Percentiles rank a stretch among this genome's conserved stretches.
Evolutionary conservation across 768 basidiomycete species (phyloP).

Genomic region (Lactarius hatsudake): DNA sequence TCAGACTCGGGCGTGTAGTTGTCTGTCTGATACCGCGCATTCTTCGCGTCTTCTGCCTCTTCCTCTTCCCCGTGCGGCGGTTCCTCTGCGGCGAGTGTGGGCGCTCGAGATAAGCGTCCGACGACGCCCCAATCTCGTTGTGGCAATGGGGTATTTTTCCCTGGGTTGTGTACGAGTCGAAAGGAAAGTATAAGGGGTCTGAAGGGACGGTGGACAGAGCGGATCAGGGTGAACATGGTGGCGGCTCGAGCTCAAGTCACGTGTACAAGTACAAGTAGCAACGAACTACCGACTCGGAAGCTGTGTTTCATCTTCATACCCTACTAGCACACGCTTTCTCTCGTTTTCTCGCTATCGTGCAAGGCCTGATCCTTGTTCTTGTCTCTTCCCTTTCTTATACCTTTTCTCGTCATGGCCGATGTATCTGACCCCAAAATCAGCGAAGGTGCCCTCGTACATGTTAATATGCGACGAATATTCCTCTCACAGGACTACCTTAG

Average conservation of each 20-base stretch:
- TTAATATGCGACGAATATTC: not conserved
- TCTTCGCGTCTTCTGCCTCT: conserved; percentile 15
- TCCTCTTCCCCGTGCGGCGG: conserved; percentile 2
- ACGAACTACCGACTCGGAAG: not conserved
- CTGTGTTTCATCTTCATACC: not conserved
- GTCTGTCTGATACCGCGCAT: conserved; percentile 18
- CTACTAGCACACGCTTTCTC: not conserved
- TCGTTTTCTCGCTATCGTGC: conserved; percentile 13
- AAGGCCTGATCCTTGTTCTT: conserved; percentile 6
- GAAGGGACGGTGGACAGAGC: not conserved
- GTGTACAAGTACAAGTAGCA: not conserved
- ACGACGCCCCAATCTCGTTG: conserved; percentile 24
- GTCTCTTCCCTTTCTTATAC: not conserved
- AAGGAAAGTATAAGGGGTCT: not conserved
- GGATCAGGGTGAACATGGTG: conserved; percentile 14
- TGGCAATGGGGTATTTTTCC: not conserved
- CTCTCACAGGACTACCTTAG: conserved; percentile 39
- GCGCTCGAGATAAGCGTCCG: conserved; percentile 17
- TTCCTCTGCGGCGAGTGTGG: conserved; percentile 8
- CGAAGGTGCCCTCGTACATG: conserved; percentile 19
- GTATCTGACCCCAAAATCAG: conserved; percentile 27
- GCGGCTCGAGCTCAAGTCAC: not conserved
- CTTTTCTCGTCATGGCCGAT: conserved; percentile 24
- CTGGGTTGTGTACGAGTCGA: not conserved
- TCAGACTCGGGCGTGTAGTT: conserved; percentile 15